Base-by-base conservation (phyloP, 2,329 filamentous ascomycete species). In the Colletotrichum sp. region DNA sequence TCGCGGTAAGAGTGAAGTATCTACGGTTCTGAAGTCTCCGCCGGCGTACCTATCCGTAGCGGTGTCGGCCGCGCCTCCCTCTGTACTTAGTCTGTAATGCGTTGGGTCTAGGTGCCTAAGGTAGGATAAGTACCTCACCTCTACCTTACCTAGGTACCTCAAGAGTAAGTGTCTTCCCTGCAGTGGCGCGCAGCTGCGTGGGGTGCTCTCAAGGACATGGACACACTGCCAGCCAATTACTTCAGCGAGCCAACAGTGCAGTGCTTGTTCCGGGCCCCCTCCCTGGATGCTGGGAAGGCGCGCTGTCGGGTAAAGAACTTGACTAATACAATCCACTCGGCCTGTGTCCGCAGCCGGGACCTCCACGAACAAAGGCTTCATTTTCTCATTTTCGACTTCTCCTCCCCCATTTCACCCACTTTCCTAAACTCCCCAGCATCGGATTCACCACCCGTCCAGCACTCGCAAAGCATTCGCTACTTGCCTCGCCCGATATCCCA, bases 221-320 rank as follows among this genome's bases (percentile, higher is more conserved):
- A 52, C 68, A 55, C 28, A 30, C 18, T 10, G 36, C 36, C 70
- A 49, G 63, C 69, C 70, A 76, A 76, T 76, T 64, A 49, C 34
- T 18, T 64, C 39, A 73, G 30, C 49, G 44, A 69, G 64, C 70
- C 64, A 69, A 57, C 70, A 69, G n/a, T 28, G 24, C 44, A 39
- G 70, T 69, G 69, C 63, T 73, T 34, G 18, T 44, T 76, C 24
- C 69, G 70, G n/a, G 44, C 44, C 69, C 69, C 69, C 57, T 39
- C 24, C n/a, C 21, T 18, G 64, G 57, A 32, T 24, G 28, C 63
- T 68, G 57, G 44, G 63, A 76, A 72, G 75, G 71, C 52, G 52
- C 66, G 71, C 74, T 75, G 74, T 76, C 71, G 71, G 71, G 63
- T 77, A 77, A 77, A 77, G 71, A 75, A 67, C 34, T 77, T 77